Evolutionary conservation across 139 green algal genomes (phyloP), one percentile per base, ranked within the genome.

Genomic region (Chlorella sp.): DNA sequence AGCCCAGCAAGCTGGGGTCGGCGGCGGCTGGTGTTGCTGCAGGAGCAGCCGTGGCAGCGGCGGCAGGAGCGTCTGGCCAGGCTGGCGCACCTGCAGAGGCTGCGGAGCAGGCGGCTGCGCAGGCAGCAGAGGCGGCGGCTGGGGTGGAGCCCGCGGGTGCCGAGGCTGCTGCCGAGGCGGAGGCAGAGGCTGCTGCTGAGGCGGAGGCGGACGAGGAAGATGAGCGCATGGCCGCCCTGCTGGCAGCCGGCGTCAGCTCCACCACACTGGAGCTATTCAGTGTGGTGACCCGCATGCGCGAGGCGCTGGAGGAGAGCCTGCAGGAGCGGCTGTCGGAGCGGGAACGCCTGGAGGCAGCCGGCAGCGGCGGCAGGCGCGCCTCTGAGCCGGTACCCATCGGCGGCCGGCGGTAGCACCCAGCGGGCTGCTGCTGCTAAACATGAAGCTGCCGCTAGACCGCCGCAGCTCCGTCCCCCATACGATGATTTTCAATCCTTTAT

Each of bases 181-280:
- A 6, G 12, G 70, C 56, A 23, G 60, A 21, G 20, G 36, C 9
- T 23, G 76, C 30, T 11, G 60, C 51, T n/a, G 47, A 51, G n/a
- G 47, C 16, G 12, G 39, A 28, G 11, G 57, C 36, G 39, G 38
- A 3, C 17, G 28, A 17, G 26, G 78, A 56, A 38, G 78, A 39
- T 62, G 75, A 36, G 57, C 32, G 55, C 1, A 25, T 23, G 30
- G 41, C 74, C 74, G n/a, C 28, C 20, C 55, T 23, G 18, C 32
- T 3, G 76, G 76, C 38, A 60, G 47, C 56, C 34, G 57, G 39
- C 56, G 32, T 74, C 38, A 28, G 32, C 70, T 56, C 15, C 57
- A 28, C 69, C 55, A 74, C 68, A 26, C 69, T 86, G 69, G 85
- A 87, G 68, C 39, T 89, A 26, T 89, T 89, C 81, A 67, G 72